Base-by-base conservation (phyloP, 768 basidiomycete genomes). In the Coprinopsis strossmayeri region DNA sequence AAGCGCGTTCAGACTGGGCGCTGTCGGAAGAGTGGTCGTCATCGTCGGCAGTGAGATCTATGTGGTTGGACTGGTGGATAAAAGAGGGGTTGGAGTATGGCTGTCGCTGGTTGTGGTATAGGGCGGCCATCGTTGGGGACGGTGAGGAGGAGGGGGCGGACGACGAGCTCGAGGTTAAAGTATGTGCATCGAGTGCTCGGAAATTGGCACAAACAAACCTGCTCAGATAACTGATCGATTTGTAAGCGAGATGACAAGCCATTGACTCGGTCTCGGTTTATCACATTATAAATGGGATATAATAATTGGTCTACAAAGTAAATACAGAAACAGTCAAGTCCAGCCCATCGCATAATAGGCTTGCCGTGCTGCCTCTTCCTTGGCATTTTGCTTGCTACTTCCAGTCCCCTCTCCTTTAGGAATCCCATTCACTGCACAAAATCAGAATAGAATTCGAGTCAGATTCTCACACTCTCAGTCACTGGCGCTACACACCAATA, bases 271-370 rank as follows among this genome's bases (percentile, higher is more conserved):
- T n/a, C n/a, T n/a, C n/a, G n/a, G n/a, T n/a, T n/a, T n/a, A n/a
- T 32, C 30, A 32, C 9, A 32, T 15, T 32, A 32, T 7, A 32
- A 32, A 32, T 32, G 30, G 30, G 30, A 32, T 7, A 32, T 15
- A 32, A 32, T 15, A 15, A 7, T 32, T 32, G 30, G 30, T 7
- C 30, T 15, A 15, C 15, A 32, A 32, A 7, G 7, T 7, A 32
- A 32, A 7, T 15, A 32, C 9, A 32, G 7, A 7, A 32, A 32
- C 9, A 7, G 7, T 50, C 57, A 71, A 32, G 79, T 78, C 86
- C 86, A 88, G 27, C 87, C 86, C 84, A 89, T 82, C 7, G 76
- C 73, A 57, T 79, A 77, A 64, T 78, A 87, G 7, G 87, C 87
- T 55, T 79, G 69, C 49, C 77, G 72, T 15, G 87, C 86, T 0